phyloP scores from a whole-genome alignment of 257 asterid genomes.

The Capsicum pubescens region DNA sequence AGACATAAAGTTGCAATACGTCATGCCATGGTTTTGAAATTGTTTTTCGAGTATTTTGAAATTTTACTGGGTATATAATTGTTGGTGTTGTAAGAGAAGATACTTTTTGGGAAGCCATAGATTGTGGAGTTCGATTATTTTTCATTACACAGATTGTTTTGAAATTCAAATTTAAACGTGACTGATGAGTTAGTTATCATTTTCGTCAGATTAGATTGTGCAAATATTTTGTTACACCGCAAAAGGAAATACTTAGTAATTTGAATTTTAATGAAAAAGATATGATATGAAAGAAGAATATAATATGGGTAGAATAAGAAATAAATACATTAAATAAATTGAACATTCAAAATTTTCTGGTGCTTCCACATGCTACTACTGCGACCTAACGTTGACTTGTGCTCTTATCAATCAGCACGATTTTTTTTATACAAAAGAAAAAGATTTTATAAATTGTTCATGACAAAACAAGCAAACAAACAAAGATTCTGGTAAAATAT shows the following conservation, averaged over 20 bases:
- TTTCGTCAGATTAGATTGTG: background rate
- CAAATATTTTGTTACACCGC: background rate
- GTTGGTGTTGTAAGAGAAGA: too few species aligned
- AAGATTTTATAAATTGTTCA: background rate
- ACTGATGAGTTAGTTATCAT: too few species aligned
- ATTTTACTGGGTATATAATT: too few species aligned
- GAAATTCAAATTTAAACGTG: background rate
- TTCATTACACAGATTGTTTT: background rate
- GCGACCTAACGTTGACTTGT: conserved; percentile 24
- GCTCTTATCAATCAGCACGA: conserved; percentile 18
- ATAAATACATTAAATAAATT: background rate
- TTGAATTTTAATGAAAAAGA: background rate
- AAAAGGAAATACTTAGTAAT: background rate
- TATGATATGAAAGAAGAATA: background rate
- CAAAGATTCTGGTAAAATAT: background rate
- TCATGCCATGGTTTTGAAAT: background rate
- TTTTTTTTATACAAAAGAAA: background rate
- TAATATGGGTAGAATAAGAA: background rate
- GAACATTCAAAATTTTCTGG: background rate
- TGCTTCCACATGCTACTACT: background rate
- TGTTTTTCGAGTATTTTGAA: too few species aligned
- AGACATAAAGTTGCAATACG: too few species aligned
- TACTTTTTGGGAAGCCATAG: too few species aligned
- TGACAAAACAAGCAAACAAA: background rate
- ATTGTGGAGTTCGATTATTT: background rate